Evolutionary conservation across 2,329 filamentous ascomycete genomes (phyloP).

Genomic region (Fulvia fulva): DNA sequence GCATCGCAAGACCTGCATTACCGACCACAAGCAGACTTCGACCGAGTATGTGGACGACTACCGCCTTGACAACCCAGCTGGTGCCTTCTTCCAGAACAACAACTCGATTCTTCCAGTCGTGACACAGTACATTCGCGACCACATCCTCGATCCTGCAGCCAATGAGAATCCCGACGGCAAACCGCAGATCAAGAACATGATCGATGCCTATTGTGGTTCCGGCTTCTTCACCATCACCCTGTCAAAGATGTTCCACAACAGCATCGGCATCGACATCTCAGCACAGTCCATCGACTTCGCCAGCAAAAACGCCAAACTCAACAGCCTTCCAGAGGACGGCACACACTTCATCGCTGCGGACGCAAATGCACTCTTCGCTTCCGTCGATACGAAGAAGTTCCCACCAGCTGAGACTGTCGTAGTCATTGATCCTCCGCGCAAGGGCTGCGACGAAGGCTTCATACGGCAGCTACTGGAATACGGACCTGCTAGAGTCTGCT

Average conservation of each 20-base stretch:
- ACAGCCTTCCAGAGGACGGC: conserved; percentile 62
- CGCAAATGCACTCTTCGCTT: conserved; percentile 75
- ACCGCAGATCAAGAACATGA: conserved; percentile 70
- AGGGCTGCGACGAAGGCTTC: conserved; percentile 87
- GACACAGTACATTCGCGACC: conserved; percentile 78
- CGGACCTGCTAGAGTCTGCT: conserved; percentile 75
- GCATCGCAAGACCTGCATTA: conserved; percentile 84
- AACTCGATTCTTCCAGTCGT: conserved; percentile 90
- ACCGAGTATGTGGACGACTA: conserved; percentile 86
- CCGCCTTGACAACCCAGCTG: conserved; percentile 85
- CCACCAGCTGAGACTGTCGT: conserved; percentile 79
- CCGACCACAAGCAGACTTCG: conserved; percentile 74
- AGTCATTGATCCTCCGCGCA: conserved; percentile 94
- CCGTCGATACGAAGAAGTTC: conserved; percentile 56
- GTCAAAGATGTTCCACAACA: conserved; percentile 72
- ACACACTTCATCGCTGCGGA: conserved; percentile 88
- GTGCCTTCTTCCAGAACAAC: conserved; percentile 99
- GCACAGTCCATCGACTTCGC: conserved; percentile 73
- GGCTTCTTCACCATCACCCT: conserved; percentile 96
- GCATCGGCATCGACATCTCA: conserved; percentile 87
- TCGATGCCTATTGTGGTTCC: conserved; percentile 96
- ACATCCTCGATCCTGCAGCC: conserved; percentile 54
- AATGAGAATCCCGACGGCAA: conserved; percentile 12
- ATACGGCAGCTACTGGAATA: conserved; percentile 74
- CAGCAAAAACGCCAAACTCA: conserved; percentile 70